Evolutionary conservation across 108 stramenopile species (phyloP).

Genomic region (Cyclotella baltica): DNA sequence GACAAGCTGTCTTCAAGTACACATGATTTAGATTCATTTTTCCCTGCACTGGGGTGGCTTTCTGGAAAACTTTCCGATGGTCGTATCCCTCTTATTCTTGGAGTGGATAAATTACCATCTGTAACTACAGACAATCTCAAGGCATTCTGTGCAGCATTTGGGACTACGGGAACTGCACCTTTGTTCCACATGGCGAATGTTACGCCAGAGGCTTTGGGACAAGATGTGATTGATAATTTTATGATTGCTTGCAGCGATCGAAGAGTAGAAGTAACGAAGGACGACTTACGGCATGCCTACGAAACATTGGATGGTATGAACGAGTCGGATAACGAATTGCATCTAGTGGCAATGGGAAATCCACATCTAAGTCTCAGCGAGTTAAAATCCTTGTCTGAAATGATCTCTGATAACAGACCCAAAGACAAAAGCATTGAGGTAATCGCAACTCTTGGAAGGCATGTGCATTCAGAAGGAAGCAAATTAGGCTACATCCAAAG

Average conservation of each 20-base stretch:
- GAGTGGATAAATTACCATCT: slow-evolving; percentile 56
- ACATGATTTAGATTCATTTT: slow-evolving; percentile 61
- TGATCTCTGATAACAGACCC: slow-evolving; percentile 48
- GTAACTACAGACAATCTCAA: slow-evolving; percentile 79
- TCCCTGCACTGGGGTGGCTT: slow-evolving; percentile 75
- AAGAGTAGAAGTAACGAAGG: slow-evolving; percentile 34
- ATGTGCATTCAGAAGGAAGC: slow-evolving; percentile 45
- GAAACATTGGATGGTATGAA: slow-evolving; percentile 36
- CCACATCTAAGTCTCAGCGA: slow-evolving; percentile 80
- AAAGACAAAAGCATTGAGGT: slow-evolving; percentile 61
- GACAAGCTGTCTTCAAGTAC: too few species aligned
- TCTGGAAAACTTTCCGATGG: slow-evolving; percentile 81
- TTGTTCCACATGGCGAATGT: slow-evolving; percentile 83
- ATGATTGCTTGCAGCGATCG: slow-evolving; percentile 7
- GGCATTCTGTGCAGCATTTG: slow-evolving; percentile 87
- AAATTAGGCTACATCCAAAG: slow-evolving; percentile 40
- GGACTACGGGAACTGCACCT: slow-evolving; percentile 80
- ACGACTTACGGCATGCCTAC: slow-evolving; percentile 33
- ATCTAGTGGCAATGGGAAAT: slow-evolving; percentile 82
- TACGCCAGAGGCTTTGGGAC: slow-evolving; percentile 74
- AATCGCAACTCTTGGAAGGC: slow-evolving; percentile 61
- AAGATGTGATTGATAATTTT: slow-evolving; percentile 25
- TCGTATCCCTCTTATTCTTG: slow-evolving; percentile 74
- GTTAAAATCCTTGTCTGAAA: slow-evolving; percentile 50
- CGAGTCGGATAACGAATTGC: slow-evolving; percentile 37